Base-by-base conservation (phyloP, 108 stramenopile genomes). In the Pseudonitzschia delicatissima region DNA sequence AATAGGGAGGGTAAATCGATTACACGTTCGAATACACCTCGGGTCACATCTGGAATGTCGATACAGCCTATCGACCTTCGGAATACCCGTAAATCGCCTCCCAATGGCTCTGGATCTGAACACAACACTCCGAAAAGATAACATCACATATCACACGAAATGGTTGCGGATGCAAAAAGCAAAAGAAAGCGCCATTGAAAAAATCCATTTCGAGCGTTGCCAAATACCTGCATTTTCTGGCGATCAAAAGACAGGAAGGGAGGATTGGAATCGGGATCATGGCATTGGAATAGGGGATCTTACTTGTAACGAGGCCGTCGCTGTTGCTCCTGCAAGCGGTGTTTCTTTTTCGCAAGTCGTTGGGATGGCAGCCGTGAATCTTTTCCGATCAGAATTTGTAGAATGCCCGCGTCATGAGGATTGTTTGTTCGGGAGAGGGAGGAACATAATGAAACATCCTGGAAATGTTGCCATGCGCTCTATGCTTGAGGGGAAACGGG, bases 341-440 rank as follows among this genome's bases (percentile, higher is more conserved):
- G 40, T 42, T 0, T n/a, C n/a, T n/a, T n/a, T n/a, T n/a, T n/a
- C n/a, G n/a, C n/a, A n/a, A n/a, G 40, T 42, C 13, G 40, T 13
- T 42, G 55, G 17, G 31, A 57, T 34, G 55, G 20, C n/a, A 21
- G 47, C 20, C 7, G 2, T 7, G 1, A 7, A 34, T 34, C 0
- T 33, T 1, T 33, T 57, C 33, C 55, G 17, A 32, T 57, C 18
- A 9, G 26, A 31, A 31, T 33, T 57, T 57, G 55, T 57, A 1
- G 55, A 57, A 33, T 57, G 55, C 31, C 55, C 55, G n/a, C 55
- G 2, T 57, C 55, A 57, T n/a, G 55, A 57, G 33, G 55, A 57
- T 57, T 57, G 55, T 34, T 57, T 57, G 55, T 57, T 57, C 18
- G 55, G 55, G n/a, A 57, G 33, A 9, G 55, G 55, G 29, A 33